Evolutionary conservation across 1,284 basidiomycete genomes (phyloP).

Genomic region (Malassezia yamatoensis): DNA sequence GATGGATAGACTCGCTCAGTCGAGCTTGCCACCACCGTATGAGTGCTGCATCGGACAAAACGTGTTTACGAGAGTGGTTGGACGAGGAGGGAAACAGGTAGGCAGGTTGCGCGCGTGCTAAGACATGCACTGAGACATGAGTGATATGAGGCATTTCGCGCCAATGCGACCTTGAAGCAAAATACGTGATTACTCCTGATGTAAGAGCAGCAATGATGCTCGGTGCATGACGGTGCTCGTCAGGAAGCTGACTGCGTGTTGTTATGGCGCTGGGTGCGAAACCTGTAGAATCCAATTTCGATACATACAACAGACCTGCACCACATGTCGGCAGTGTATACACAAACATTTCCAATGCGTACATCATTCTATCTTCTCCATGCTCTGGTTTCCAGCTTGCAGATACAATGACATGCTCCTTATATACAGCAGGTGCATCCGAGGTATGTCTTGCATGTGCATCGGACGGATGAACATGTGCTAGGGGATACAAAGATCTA

Average conservation of each 20-base stretch:
- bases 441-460: conserved; percentile 18
- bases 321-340: conserved; percentile 65
- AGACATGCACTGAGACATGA: conserved; percentile 60
- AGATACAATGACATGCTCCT: conserved; percentile 26
- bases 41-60: conserved; percentile 66
- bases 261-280: conserved; percentile 51
- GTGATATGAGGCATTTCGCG: conserved; percentile 17
- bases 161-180: conserved; percentile 55
- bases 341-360: conserved; percentile 70
- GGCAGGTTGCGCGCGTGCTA: conserved; percentile 79
- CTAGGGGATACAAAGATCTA: conserved; percentile 38
- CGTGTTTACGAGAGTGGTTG: conserved; percentile 60
- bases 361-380: conserved; percentile 52
- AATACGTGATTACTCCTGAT: conserved; percentile 60
- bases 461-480: conserved; percentile 32
- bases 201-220: conserved; percentile 58
- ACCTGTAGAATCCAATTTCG: conserved; percentile 87
- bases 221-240: conserved; percentile 16
- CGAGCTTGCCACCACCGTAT: conserved; percentile 79
- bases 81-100: conserved; percentile 90
- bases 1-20: conserved; percentile 24
- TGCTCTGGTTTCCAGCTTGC: conserved; percentile 15
- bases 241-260: conserved; percentile 7
- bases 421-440: conserved; percentile 15
- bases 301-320: conserved; percentile 72